A percentile compares a stretch with the other conserved stretches of the same genome.
phyloP scores from a whole-genome alignment of 1,139 yeast genomes.

The Meyerozyma carpophila region DNA sequence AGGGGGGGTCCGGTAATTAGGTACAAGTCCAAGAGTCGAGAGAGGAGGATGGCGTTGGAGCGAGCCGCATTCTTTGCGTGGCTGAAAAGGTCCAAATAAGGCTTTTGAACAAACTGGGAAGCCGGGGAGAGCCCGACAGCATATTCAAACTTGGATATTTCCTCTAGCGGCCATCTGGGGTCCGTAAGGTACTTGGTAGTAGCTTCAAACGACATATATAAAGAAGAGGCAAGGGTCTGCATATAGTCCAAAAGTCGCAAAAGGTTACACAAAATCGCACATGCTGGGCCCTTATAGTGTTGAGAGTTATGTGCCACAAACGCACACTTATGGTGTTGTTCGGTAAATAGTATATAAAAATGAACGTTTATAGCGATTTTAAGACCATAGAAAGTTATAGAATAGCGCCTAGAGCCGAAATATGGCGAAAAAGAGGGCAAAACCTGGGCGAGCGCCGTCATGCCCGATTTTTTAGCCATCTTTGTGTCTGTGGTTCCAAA shows the following conservation, averaged over 20 bases:
- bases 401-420: too few species aligned
- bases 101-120: neutral
- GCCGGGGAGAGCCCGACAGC: neutral
- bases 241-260: neutral
- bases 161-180: neutral
- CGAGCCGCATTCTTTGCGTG: neutral
- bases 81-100: neutral
- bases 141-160: neutral
- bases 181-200: constrained; percentile 1
- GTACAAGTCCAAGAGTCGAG: neutral
- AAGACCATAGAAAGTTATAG: too few species aligned
- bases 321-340: too few species aligned
- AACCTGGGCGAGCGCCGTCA: too few species aligned
- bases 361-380: too few species aligned
- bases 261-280: too few species aligned
- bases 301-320: too few species aligned
- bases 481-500: too few species aligned
- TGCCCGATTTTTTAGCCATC: too few species aligned
- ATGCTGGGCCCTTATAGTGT: too few species aligned
- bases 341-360: too few species aligned
- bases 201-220: neutral
- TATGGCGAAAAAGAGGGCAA: too few species aligned
- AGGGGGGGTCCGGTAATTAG: neutral
- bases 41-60: neutral
- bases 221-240: neutral